Evolutionary conservation across 2,329 filamentous ascomycete species (phyloP), one percentile per base, ranked within the genome.

Genomic region (Exserohilum rostratum): DNA sequence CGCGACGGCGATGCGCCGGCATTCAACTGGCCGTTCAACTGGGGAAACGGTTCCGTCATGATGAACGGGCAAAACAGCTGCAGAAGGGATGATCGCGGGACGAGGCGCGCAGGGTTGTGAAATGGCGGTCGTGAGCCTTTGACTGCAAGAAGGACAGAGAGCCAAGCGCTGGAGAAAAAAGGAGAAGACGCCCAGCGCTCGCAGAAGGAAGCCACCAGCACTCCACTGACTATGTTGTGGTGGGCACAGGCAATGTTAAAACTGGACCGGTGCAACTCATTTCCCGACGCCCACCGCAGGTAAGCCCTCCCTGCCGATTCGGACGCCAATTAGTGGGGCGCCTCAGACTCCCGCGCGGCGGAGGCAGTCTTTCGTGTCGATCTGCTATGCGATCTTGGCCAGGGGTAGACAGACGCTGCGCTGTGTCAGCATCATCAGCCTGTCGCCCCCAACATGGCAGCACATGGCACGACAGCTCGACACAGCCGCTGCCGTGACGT

Each of bases 31-130:
- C 64, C 60, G 54, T 68, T 58, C 25, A 74, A 64, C 13, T 67
- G 55, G 30, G 71, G 71, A 39, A 73, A 74, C n/a, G 72, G 69
- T 55, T 75, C 72, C 58, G 65, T 63, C 65, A 68, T 66, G 13
- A 13, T 53, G 22, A 39, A 17, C 31, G 25, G 15, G 20, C 29
- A 47, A 13, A 29, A 29, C n/a, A 22, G 22, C 46, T 29, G 44
- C 34, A 46, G 35, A 34, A 29, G 12, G 18, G 29, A 31, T n/a
- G 18, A 39, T 42, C 4, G 37, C 27, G n/a, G 38, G 10, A n/a
- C 17, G 18, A 13, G 4, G 35, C 17, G 17, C 34, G 20, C 22
- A 39, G 35, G 34, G 35, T 18, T 7, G 11, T 35, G 29, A 18
- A 27, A 25, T 17, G 35, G 17, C 11, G 18, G 31, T 25, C 22